Base-by-base conservation (phyloP, 345 rosid genomes). In the Eucalyptus victrix region DNA sequence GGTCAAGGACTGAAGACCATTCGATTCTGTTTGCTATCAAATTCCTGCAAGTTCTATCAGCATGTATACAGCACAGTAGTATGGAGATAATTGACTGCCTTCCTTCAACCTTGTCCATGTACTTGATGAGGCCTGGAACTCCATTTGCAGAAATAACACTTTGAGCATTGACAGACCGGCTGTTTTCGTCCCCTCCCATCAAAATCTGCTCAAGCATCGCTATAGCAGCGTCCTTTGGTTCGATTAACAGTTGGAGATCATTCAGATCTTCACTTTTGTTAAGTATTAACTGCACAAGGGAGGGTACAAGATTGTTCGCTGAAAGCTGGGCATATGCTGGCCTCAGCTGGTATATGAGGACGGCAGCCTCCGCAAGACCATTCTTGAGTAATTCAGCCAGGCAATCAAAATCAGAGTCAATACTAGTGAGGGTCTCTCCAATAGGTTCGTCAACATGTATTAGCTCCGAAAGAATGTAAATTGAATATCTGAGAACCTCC, bases 381-480 rank as follows among this genome's bases (percentile, higher is more conserved):
- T 95, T 96, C 91, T 95, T 95, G 16, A 95, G 90, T 88, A 96
- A 89, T 87, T 92, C 92, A 49, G 96, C 94, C 23, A 96, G 91
- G 91, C 94, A 95, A 76, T 92, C 94, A 44, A 94, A 93, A 92
- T 96, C 96, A 50, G 95, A 93, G 88, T 96, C 96, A 15, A 93
- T 93, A 89, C 95, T 90, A 11, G 94, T 95, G 56, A 95, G 93
- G 42, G 92, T 91, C 91, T 94, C 95, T 60, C 92, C 95, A 47
- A 94, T 92, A 87, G 88, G 90, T 88, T 95, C 95, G 53, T 96
- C 94, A 3, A 89, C 88, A 58, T 87, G 91, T 50, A 93, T 90
- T 49, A 95, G 90, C 89, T 95, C 95, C 0, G 96, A 93, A 28
- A 96, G 96, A 87, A 95, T 90, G 91, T 89, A 93, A 89, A 94